Evolutionary conservation across 352 stramenopile species (phyloP).

Genomic region (Pythium diclinum): DNA sequence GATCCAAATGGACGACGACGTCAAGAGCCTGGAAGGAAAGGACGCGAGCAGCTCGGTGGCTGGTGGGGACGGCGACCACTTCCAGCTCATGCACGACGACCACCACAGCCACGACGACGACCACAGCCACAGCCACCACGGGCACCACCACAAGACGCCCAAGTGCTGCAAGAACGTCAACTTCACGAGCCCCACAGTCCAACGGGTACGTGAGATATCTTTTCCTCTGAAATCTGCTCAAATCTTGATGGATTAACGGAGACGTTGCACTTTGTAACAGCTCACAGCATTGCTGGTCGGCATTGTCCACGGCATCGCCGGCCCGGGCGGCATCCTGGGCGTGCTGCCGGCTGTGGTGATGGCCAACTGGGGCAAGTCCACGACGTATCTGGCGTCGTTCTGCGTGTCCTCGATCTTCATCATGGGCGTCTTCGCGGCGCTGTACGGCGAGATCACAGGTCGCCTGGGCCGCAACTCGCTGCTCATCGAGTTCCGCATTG

Average conservation of each 20-base stretch:
- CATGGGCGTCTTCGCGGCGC: slow-evolving; percentile 87
- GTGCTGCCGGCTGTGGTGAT: slow-evolving; percentile 85
- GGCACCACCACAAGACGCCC: slow-evolving; percentile 16
- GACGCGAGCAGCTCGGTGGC: neutral
- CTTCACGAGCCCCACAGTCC: slow-evolving; percentile 52
- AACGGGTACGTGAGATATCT: slow-evolving; percentile 26
- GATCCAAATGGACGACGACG: slow-evolving; percentile 11
- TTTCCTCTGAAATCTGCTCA: neutral
- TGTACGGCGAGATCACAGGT: slow-evolving; percentile 77
- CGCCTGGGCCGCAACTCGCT: slow-evolving; percentile 51
- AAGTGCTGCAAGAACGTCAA: slow-evolving; percentile 35
- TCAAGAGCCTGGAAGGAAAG: neutral
- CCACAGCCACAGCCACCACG: neutral
- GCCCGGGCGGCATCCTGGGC: slow-evolving; percentile 55
- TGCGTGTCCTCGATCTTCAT: slow-evolving; percentile 87
- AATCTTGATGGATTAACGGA: neutral
- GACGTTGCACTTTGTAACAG: slow-evolving; percentile 16
- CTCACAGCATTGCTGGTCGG: slow-evolving; percentile 78
- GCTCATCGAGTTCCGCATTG: slow-evolving; percentile 62
- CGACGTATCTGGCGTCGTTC: slow-evolving; percentile 85
- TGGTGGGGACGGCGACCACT: neutral
- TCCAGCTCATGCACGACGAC: neutral
- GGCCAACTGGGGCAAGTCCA: slow-evolving; percentile 61
- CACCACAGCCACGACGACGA: slow-evolving; percentile 1
- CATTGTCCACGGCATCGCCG: slow-evolving; percentile 81